Conservation (phyloP, 306 rosid species). For the Castanea sativa region DNA sequence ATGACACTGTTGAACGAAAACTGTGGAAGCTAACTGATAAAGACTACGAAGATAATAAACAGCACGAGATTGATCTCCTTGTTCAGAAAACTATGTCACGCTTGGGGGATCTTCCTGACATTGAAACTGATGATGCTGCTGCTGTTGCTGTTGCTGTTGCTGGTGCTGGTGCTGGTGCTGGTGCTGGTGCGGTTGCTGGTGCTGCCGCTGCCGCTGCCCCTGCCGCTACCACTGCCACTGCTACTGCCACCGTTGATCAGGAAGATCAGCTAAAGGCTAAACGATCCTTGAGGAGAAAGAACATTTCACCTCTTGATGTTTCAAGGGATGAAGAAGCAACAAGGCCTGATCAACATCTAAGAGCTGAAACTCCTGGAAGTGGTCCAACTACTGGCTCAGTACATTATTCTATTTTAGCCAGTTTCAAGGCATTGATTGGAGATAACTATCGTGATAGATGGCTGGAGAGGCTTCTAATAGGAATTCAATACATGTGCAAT, state of each 20-base stretch:
- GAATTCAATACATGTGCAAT: constrained; percentile 54
- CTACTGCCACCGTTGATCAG: constrained; percentile 32
- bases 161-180: constrained; percentile 32
- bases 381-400: constrained; percentile 48
- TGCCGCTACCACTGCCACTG: constrained; percentile 14
- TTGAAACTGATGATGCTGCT: constrained; percentile 58
- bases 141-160: background rate
- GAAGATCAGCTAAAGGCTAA: constrained; percentile 62
- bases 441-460: constrained; percentile 82
- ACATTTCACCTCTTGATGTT: constrained; percentile 64
- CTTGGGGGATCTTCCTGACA: constrained; percentile 69
- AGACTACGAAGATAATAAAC: constrained; percentile 78
- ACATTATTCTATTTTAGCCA: constrained; percentile 47
- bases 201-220: constrained; percentile 27
- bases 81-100: constrained; percentile 74
- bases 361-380: constrained; percentile 78
- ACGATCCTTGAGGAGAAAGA: constrained; percentile 62
- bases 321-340: constrained; percentile 62
- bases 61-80: constrained; percentile 80
- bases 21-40: constrained; percentile 92
- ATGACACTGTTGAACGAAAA: constrained; percentile 83
- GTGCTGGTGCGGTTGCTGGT: constrained; percentile 31
- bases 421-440: constrained; percentile 59
- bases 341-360: constrained; percentile 51
- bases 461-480: constrained; percentile 76